Evolutionary conservation across 1,284 basidiomycete genomes (phyloP).

Genomic region (Sporisorium reilianum): DNA sequence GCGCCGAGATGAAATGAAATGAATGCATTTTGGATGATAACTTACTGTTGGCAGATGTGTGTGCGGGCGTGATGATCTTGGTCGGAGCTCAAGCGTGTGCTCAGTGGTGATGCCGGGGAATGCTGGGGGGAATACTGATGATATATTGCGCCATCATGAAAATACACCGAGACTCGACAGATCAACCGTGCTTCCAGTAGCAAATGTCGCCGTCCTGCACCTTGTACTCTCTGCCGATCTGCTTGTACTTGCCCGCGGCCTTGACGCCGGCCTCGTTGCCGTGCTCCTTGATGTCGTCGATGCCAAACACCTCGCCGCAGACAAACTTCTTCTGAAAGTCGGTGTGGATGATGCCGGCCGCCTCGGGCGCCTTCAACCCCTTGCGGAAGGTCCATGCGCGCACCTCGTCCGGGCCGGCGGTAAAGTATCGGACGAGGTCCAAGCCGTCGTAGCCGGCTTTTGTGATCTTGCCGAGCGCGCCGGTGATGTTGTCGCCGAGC

Average conservation of each 20-base stretch:
- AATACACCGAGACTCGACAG: background rate
- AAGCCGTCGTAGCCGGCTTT: slow-evolving; percentile 67
- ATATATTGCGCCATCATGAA: background rate
- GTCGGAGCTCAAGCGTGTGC: too few relatives aligned
- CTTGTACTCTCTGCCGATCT: slow-evolving; percentile 97
- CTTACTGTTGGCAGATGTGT: too few relatives aligned
- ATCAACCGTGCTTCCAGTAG: slow-evolving; percentile 60
- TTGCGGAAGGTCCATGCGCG: slow-evolving; percentile 95
- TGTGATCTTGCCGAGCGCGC: slow-evolving; percentile 67
- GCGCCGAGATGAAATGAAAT: background rate
- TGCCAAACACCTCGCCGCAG: slow-evolving; percentile 98
- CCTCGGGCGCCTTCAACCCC: slow-evolving; percentile 94
- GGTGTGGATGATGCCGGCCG: slow-evolving; percentile 96
- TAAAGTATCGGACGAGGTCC: slow-evolving; percentile 75
- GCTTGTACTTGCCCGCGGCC: slow-evolving; percentile 92
- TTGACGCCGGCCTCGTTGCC: slow-evolving; percentile 92
- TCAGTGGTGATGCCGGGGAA: too few relatives aligned
- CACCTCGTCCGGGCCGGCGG: slow-evolving; percentile 94
- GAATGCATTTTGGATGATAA: too few relatives aligned
- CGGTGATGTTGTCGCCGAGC: slow-evolving; percentile 62
- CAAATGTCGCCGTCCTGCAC: slow-evolving; percentile 68
- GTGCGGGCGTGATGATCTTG: background rate
- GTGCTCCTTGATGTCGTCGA: slow-evolving; percentile 89
- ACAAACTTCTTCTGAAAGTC: slow-evolving; percentile 99
- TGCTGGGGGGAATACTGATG: slow-evolving; percentile 6